Evolutionary conservation across 202 grass and related monocot species (phyloP).

Genomic region (Cymbopogon flexuosus): DNA sequence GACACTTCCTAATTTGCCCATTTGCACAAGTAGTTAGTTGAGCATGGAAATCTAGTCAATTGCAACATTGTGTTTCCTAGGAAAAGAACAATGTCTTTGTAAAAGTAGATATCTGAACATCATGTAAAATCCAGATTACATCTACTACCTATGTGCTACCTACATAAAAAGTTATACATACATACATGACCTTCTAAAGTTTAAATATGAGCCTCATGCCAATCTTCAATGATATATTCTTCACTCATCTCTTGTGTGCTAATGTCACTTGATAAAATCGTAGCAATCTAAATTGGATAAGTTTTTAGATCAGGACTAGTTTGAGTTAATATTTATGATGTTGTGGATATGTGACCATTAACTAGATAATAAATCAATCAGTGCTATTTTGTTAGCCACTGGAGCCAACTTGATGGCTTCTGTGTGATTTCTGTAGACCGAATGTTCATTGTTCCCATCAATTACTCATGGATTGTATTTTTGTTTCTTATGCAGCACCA

Average conservation of each 20-base stretch:
- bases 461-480: neutral
- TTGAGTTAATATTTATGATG: neutral
- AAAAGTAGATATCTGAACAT: no score
- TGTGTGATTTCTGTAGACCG: neutral
- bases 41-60: neutral
- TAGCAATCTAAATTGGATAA: neutral
- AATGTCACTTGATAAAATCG: neutral
- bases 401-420: neutral
- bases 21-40: neutral
- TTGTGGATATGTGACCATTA: neutral
- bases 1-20: neutral
- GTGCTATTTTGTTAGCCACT: neutral
- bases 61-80: neutral
- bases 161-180: no score
- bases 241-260: neutral
- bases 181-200: neutral
- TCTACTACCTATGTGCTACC: no score
- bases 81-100: no score
- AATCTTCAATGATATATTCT: neutral
- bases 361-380: neutral
- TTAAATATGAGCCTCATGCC: neutral
- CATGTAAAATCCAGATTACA: no score
- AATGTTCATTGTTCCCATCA: neutral
- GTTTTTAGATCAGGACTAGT: neutral
- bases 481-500: neutral